Conservation (phyloP, 129 eudicot species). For the Silybum marianum region DNA sequence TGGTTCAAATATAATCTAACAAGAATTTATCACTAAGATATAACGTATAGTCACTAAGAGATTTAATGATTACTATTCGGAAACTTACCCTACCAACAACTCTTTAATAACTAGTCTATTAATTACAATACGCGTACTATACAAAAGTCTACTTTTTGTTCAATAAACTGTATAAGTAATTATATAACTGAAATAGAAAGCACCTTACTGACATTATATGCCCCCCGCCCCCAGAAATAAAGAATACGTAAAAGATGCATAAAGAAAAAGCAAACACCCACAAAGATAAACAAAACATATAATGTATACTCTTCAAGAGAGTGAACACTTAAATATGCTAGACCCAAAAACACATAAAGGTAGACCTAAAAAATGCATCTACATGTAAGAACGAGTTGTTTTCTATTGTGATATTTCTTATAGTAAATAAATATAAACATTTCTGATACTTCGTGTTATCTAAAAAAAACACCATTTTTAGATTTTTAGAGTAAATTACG, state of each 20-base stretch:
- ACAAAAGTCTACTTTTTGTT: background rate
- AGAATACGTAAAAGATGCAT: background rate
- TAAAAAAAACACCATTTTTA: no score
- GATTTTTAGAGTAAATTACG: no score
- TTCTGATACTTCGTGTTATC: background rate
- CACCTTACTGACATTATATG: background rate
- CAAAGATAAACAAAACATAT: background rate
- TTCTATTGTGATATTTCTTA: background rate
- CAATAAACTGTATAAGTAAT: background rate
- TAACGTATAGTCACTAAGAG: slow-evolving; percentile 9
- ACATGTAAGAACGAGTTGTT: background rate
- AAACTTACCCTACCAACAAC: slow-evolving; percentile 13
- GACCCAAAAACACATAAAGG: background rate
- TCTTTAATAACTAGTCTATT: background rate
- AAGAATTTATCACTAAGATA: slow-evolving; percentile 4
- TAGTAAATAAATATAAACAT: no score
- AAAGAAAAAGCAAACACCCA: no score
- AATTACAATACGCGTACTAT: background rate
- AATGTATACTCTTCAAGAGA: background rate
- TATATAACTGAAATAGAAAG: no score
- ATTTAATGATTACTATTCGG: slow-evolving; percentile 19
- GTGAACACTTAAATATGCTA: background rate
- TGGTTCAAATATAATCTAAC: slow-evolving; percentile 4
- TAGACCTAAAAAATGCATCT: background rate
- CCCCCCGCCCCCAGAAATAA: background rate